Percentiles rank a stretch among this genome's conserved stretches.
phyloP scores from a whole-genome alignment of 2,329 filamentous ascomycete species.

The Ascochyta pisi region DNA sequence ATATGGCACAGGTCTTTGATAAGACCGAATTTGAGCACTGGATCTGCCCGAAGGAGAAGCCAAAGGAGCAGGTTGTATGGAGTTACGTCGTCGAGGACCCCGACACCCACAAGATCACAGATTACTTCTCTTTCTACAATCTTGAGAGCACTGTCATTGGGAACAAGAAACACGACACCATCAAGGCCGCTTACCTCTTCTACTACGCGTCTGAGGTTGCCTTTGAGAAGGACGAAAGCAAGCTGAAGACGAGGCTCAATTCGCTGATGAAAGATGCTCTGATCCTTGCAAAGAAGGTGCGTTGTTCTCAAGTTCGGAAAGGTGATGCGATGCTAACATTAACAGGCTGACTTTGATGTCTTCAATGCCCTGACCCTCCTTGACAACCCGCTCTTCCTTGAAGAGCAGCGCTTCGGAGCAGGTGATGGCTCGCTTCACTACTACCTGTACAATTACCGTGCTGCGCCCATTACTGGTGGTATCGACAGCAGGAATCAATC shows the following conservation, averaged over 20 bases:
- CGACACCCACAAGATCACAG: slow-evolving; percentile 80
- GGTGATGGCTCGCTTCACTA: slow-evolving; percentile 96
- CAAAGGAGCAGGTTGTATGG: slow-evolving; percentile 81
- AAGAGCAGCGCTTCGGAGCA: slow-evolving; percentile 91
- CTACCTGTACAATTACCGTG: slow-evolving; percentile 97
- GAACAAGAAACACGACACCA: slow-evolving; percentile 75
- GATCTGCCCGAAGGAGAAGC: slow-evolving; percentile 71
- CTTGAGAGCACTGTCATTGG: slow-evolving; percentile 93
- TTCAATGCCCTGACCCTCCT: slow-evolving; percentile 94
- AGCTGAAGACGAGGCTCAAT: slow-evolving; percentile 81
- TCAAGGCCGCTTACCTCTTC: slow-evolving; percentile 93
- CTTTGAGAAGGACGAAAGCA: slow-evolving; percentile 63
- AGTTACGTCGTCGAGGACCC: slow-evolving; percentile 83
- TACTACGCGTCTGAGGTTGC: slow-evolving; percentile 91
- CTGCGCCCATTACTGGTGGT: slow-evolving; percentile 82
- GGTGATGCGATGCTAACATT: slow-evolving; percentile 10
- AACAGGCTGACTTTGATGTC: slow-evolving; percentile 81
- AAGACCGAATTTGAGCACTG: slow-evolving; percentile 86
- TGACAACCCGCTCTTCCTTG: slow-evolving; percentile 92
- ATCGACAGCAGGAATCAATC: slow-evolving; percentile 80
- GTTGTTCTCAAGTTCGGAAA: background rate
- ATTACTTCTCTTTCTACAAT: slow-evolving; percentile 97
- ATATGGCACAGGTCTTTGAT: slow-evolving; percentile 82
- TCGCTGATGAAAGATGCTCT: slow-evolving; percentile 82
- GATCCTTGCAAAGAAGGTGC: slow-evolving; percentile 80